Conservation (phyloP, 257 asterid species). For the Cruciata laevipes region DNA sequence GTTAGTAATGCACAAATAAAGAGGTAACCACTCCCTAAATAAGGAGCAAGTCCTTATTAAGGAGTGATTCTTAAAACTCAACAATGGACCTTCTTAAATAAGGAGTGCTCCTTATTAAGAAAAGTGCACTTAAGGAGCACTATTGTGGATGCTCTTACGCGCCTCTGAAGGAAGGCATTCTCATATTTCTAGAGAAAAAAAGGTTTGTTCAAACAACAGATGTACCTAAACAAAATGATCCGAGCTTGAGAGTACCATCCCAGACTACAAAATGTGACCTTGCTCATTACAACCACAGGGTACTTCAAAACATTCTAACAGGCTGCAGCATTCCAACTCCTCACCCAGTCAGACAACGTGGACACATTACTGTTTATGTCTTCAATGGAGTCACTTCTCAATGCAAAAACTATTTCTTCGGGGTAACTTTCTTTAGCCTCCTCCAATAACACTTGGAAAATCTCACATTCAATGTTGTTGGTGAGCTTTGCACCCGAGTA, state of each 20-base stretch:
- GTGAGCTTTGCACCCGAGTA: constrained; percentile 75
- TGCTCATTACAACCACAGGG: background rate
- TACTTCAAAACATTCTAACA: constrained; percentile 12
- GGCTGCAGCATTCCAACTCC: constrained; percentile 42
- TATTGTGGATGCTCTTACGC: too few species aligned
- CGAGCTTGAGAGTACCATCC: background rate
- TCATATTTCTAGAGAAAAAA: too few species aligned
- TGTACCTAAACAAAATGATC: background rate
- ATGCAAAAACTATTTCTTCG: constrained; percentile 61
- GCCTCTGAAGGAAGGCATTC: too few species aligned
- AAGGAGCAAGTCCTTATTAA: too few species aligned
- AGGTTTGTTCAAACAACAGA: background rate
- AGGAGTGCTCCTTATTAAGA: too few species aligned
- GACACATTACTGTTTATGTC: constrained; percentile 53
- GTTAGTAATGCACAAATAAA: too few species aligned
- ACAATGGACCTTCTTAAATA: too few species aligned
- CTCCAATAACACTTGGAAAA: constrained; percentile 75
- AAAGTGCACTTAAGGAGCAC: too few species aligned
- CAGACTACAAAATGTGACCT: background rate
- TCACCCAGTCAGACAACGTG: constrained; percentile 51
- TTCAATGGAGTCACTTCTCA: constrained; percentile 56
- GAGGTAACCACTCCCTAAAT: too few species aligned
- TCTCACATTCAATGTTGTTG: constrained; percentile 81
- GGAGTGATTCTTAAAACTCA: too few species aligned
- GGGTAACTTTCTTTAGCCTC: constrained; percentile 85